Evolutionary conservation across 2,329 filamentous ascomycete genomes (phyloP), one percentile per base, ranked within the genome.

Genomic region (Exophiala phaeomuriformis): DNA sequence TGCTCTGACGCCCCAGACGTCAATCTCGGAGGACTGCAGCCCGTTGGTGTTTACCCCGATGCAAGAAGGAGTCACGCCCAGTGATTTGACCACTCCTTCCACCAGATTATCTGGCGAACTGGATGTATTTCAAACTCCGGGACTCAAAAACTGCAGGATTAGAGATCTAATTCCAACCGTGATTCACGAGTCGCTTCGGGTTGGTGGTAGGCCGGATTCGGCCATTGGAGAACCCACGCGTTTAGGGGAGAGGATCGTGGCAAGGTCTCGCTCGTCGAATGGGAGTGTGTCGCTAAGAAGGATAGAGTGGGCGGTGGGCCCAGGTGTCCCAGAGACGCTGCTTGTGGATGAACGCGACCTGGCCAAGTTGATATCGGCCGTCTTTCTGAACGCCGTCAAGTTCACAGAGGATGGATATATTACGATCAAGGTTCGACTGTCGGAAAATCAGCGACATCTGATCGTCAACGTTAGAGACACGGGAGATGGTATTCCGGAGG

Each of bases 351-450:
- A 84, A 64, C 76, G 80, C 60, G 81, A 84, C 56, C 68, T 85
- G 35, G 76, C 77, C 42, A 84, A 84, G 63, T 69, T 84, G 61
- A 76, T 84, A 2, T 84, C 80, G 2, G 83, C 80, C 58, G 76
- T 84, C 2, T 77, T 82, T 40, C 63, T 83, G 31, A 87, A 87
- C 64, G 84, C 84, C 2, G 75, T 86, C 62, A 87, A 87, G 65
- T 87, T 87, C 63, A 86, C 84, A 0, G 81, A 85, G 52, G 74
- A 75, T 51, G 84, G 84, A 4, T 72, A 69, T 8, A 84, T 88
- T 51, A 76, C 69, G 1, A 69, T 87, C 8, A 68, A 68, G 44
- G 80, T 77, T 3, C 75, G 72, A 4, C 71, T 83, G 40, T 79
- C 76, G 49, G 67, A 68, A 33, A 77, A 72, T 49, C 64, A 68